phyloP scores from a whole-genome alignment of 1,139 yeast genomes.

The Entelexis paramagnoliae region DNA sequence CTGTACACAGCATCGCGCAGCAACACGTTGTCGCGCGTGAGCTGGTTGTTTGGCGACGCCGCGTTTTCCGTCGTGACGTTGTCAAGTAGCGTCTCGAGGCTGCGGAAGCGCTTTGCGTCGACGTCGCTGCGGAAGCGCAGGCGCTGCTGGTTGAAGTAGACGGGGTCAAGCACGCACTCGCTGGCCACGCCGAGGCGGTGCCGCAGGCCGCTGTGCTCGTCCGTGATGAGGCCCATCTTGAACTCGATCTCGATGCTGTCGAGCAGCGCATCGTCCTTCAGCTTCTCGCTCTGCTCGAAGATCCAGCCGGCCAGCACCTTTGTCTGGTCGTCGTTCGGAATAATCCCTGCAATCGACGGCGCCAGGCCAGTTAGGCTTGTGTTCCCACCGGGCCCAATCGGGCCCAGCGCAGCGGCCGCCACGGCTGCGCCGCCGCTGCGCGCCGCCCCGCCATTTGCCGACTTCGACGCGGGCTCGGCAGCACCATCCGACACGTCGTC shows the following conservation, averaged over 20 bases:
- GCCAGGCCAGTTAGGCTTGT: conserved; percentile 26
- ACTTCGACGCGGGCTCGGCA: background rate
- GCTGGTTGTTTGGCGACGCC: conserved; percentile 9
- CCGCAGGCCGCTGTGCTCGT: conserved; percentile 53
- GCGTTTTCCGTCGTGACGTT: conserved; percentile 14
- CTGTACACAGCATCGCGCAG: conserved; percentile 19
- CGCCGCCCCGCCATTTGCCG: background rate
- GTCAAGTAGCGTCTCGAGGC: conserved; percentile 13
- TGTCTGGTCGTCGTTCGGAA: conserved; percentile 75
- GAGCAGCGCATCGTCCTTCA: conserved; percentile 43
- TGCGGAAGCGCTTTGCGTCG: conserved; percentile 46
- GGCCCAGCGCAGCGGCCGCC: background rate
- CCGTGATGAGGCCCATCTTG: conserved; percentile 69
- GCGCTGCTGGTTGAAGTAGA: conserved; percentile 40
- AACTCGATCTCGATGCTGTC: conserved; percentile 67
- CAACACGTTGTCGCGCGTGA: conserved; percentile 12
- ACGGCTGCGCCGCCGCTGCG: background rate
- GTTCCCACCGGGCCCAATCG: conserved; percentile 23
- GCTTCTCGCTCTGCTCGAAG: conserved; percentile 62
- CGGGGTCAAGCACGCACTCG: conserved; percentile 56
- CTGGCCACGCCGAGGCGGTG: conserved; percentile 63
- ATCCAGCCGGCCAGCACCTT: conserved; percentile 83
- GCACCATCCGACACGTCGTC: too few species aligned
- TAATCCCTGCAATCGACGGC: conserved; percentile 53
- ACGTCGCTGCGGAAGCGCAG: conserved; percentile 62